Conservation (phyloP, 2,329 filamentous ascomycete genomes). For the Tolypocladium tundrense region DNA sequence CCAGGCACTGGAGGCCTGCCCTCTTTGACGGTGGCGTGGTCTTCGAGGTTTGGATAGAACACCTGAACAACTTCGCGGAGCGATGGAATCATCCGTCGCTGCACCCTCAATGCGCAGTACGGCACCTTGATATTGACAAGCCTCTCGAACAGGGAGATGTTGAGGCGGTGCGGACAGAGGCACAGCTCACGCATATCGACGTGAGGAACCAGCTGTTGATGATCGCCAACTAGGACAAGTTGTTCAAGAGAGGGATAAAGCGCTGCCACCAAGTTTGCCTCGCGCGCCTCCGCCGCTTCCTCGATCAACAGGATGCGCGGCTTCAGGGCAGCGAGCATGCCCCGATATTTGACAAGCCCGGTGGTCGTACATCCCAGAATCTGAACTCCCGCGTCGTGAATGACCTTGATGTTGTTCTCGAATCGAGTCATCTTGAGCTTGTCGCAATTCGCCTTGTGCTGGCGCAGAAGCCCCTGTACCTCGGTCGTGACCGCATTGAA, state of each 20-base stretch:
- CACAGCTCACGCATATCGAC: slow-evolving; percentile 53
- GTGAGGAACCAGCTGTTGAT: slow-evolving; percentile 65
- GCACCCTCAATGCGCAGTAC: slow-evolving; percentile 54
- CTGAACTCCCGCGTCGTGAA: slow-evolving; percentile 27
- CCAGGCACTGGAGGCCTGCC: slow-evolving; percentile 32
- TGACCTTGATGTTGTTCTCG: slow-evolving; percentile 41
- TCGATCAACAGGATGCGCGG: slow-evolving; percentile 66
- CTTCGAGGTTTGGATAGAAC: slow-evolving; percentile 34
- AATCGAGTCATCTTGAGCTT: slow-evolving; percentile 47
- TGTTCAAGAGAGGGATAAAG: slow-evolving; percentile 42
- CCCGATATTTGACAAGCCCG: slow-evolving; percentile 70
- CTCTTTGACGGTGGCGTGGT: slow-evolving; percentile 30
- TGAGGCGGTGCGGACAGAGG: slow-evolving; percentile 51
- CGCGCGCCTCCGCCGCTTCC: slow-evolving; percentile 68
- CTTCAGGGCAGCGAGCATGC: slow-evolving; percentile 52
- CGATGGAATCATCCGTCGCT: slow-evolving; percentile 48
- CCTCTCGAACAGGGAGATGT: slow-evolving; percentile 71
- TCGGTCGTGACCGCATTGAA: slow-evolving; percentile 34
- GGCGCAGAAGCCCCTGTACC: slow-evolving; percentile 37
- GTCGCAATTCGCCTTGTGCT: slow-evolving; percentile 37
- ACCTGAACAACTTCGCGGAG: slow-evolving; percentile 33
- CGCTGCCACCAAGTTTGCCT: slow-evolving; percentile 46
- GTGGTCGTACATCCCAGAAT: slow-evolving; percentile 66
- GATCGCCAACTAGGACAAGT: slow-evolving; percentile 59
- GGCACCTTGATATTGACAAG: slow-evolving; percentile 56